These are phyloP conservation scores for Hygrophorus russula DNA, from an alignment of 768 basidiomycete species.

Conservation along the genomic window DNA sequence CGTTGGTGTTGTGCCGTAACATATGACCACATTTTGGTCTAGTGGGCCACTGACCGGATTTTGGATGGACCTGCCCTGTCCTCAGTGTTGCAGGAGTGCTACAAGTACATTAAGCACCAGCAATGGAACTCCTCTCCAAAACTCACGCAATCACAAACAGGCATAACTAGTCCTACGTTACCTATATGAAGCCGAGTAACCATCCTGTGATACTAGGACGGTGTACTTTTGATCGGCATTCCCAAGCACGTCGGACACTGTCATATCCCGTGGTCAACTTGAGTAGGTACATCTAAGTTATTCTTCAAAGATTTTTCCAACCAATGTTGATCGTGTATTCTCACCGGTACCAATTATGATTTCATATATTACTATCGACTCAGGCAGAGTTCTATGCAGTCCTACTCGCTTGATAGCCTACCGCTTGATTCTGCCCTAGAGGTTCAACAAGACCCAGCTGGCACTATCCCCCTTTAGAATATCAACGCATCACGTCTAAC, in stretches of 20 bases:
- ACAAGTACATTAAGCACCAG: conserved; percentile 20
- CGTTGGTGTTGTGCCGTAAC: too few species aligned
- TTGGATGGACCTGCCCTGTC: conserved; percentile 43
- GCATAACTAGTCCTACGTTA: conserved; percentile 10
- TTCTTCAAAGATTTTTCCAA: background rate
- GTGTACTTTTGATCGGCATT: conserved; percentile 16
- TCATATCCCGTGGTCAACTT: conserved; percentile 1
- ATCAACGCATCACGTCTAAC: conserved; percentile 24
- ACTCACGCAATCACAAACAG: conserved; percentile 6
- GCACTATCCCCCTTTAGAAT: conserved; percentile 13
- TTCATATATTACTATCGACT: conserved; percentile 46
- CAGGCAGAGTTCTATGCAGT: conserved; percentile 44
- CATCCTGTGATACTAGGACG: conserved; percentile 23
- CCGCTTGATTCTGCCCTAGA: background rate
- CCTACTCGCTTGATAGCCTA: conserved; percentile 37
- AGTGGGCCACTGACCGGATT: too few species aligned
- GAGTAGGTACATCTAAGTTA: background rate
- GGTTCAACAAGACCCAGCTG: background rate
- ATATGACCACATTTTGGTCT: too few species aligned
- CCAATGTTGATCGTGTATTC: too few species aligned
- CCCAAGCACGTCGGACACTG: background rate
- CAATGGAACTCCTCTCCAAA: conserved; percentile 9
- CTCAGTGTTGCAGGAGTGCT: conserved; percentile 45
- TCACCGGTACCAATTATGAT: conserved; percentile 11
- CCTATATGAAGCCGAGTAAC: conserved; percentile 16